Evolutionary conservation across 2,329 filamentous ascomycete species (phyloP).

Genomic region (Penicillium oxalicum): DNA sequence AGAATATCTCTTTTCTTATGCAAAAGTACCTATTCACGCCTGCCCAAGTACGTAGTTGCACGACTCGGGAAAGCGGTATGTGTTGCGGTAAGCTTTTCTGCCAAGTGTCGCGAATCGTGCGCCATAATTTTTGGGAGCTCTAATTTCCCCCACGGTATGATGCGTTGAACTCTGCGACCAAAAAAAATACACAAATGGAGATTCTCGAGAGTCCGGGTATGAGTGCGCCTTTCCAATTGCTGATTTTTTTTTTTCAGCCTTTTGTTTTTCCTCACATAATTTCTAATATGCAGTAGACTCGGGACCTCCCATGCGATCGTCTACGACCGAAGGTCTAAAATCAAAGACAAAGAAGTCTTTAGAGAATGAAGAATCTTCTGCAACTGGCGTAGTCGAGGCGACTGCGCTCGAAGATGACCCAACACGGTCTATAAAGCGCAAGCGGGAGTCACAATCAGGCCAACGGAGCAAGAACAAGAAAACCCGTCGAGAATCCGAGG

Average conservation of each 20-base stretch:
- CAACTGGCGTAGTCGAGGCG: not conserved
- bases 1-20: too few species aligned
- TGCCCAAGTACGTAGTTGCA: too few species aligned
- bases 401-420: slow-evolving; percentile 3
- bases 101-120: not conserved
- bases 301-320: not conserved
- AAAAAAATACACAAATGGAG: not conserved
- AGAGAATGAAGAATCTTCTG: slow-evolving; percentile 1
- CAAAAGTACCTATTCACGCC: too few species aligned
- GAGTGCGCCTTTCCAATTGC: not conserved
- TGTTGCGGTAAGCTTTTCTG: slow-evolving; percentile 6
- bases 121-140: slow-evolving; percentile 8
- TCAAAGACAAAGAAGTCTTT: slow-evolving; percentile 8
- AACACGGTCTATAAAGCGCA: slow-evolving; percentile 24
- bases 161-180: not conserved
- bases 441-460: slow-evolving; percentile 15
- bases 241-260: not conserved
- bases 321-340: slow-evolving; percentile 3
- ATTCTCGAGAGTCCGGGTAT: slow-evolving; percentile 1
- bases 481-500: slow-evolving; percentile 7
- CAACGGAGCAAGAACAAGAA: slow-evolving; percentile 10
- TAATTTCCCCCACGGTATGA: not conserved
- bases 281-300: slow-evolving; percentile 4
- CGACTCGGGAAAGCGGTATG: not conserved
- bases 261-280: not conserved